These are phyloP conservation scores for Debaryomyces udenii DNA, from an alignment of 1,139 yeast genomes.

Conservation along the genomic window DNA sequence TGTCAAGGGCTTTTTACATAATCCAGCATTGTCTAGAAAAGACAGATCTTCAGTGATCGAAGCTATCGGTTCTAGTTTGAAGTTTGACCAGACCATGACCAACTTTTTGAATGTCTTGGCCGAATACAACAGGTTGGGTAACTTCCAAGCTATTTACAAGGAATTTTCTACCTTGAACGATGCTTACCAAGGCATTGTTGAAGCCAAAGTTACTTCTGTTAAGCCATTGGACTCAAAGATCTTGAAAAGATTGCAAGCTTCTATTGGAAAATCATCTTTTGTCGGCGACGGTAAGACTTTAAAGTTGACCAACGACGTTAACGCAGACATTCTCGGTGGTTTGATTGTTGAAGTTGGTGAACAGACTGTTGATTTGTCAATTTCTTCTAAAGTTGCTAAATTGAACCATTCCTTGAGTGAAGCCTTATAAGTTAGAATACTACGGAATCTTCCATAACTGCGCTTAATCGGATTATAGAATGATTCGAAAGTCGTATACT, in stretches of 20 bases:
- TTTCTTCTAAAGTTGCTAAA: constrained; percentile 80
- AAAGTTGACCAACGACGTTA: constrained; percentile 77
- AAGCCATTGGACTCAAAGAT: constrained; percentile 82
- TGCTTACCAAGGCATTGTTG: constrained; percentile 89
- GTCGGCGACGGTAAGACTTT: constrained; percentile 88
- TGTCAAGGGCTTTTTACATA: constrained; percentile 61
- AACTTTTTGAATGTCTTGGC: constrained; percentile 86
- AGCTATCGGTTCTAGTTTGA: constrained; percentile 56
- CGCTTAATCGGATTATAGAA: too few relatives aligned
- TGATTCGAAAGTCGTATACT: background rate
- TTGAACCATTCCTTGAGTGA: constrained; percentile 88
- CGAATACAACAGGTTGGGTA: constrained; percentile 88
- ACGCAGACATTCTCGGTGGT: constrained; percentile 95
- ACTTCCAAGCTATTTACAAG: constrained; percentile 65
- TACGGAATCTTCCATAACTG: background rate
- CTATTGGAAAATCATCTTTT: constrained; percentile 75
- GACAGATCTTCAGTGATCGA: constrained; percentile 77
- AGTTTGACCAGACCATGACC: constrained; percentile 72
- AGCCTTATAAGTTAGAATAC: constrained; percentile 55
- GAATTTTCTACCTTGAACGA: constrained; percentile 81
- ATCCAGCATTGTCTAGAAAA: constrained; percentile 80
- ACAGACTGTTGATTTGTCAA: constrained; percentile 92
- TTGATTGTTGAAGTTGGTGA: constrained; percentile 95
- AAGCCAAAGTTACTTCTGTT: constrained; percentile 91
- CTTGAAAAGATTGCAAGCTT: constrained; percentile 75